These are phyloP conservation scores for Melastoma candidum DNA, from an alignment of 441 rosid genomes.

Conservation along the genomic window DNA sequence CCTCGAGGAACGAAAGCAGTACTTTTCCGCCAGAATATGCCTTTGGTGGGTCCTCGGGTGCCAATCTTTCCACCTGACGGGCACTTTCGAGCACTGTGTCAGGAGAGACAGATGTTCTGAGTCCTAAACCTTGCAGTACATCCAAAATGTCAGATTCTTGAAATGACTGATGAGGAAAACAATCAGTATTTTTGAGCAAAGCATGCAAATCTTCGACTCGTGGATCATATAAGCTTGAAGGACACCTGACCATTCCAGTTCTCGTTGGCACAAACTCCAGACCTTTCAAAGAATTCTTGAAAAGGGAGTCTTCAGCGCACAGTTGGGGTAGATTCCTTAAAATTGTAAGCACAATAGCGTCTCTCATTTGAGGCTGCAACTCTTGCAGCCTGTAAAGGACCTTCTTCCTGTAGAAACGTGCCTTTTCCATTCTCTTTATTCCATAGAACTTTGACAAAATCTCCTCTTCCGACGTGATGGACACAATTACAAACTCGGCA, in stretches of 20 bases:
- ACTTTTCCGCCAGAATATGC: conserved; percentile 77
- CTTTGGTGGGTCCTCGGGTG: conserved; percentile 65
- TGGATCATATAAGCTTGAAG: conserved; percentile 77
- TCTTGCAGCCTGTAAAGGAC: conserved; percentile 54
- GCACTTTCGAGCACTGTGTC: conserved; percentile 89
- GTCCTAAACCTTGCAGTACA: conserved; percentile 89
- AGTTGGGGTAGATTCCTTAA: conserved; percentile 79
- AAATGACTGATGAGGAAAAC: conserved; percentile 71
- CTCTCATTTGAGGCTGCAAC: conserved; percentile 73
- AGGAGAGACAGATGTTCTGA: conserved; percentile 69
- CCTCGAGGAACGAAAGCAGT: conserved; percentile 88
- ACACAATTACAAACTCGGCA: conserved; percentile 50
- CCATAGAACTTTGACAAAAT: conserved; percentile 62
- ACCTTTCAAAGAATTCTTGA: conserved; percentile 61
- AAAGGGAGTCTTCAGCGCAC: conserved; percentile 63
- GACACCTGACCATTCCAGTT: conserved; percentile 56
- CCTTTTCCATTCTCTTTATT: conserved; percentile 78
- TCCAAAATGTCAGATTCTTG: conserved; percentile 65
- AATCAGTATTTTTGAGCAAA: conserved; percentile 73
- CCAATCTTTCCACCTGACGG: conserved; percentile 57
- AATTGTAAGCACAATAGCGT: conserved; percentile 70
- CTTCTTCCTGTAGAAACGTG: conserved; percentile 62
- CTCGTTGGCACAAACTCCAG: conserved; percentile 85
- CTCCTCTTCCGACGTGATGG: conserved; percentile 60
- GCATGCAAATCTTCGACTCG: conserved; percentile 86